A percentile compares a stretch with the other conserved stretches of the same genome.
Evolutionary conservation across 768 basidiomycete species (phyloP).

Genomic region (Udeniomyces megalosporus): DNA sequence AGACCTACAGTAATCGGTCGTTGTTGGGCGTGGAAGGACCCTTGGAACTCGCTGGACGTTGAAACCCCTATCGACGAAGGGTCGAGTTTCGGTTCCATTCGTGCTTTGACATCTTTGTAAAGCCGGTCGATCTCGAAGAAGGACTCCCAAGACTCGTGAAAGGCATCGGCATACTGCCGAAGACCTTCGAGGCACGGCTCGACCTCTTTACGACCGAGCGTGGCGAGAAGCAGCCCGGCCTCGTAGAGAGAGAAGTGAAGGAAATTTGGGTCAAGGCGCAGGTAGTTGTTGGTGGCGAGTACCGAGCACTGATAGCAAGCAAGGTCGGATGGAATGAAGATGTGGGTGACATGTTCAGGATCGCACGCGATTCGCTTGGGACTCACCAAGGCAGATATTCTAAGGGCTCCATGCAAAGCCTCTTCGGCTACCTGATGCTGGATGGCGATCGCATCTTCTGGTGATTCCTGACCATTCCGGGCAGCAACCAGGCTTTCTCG

Average conservation of each 20-base stretch:
- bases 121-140: slow-evolving; percentile 46
- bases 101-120: slow-evolving; percentile 26
- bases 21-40: too few species aligned
- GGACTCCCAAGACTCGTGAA: slow-evolving; percentile 62
- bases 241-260: slow-evolving; percentile 76
- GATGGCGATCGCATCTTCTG: slow-evolving; percentile 37
- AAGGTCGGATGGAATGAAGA: neutral
- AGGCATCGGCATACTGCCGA: slow-evolving; percentile 53
- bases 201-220: slow-evolving; percentile 67
- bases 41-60: too few species aligned
- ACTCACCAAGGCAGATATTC: slow-evolving; percentile 73
- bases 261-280: slow-evolving; percentile 45
- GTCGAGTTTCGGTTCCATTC: too few species aligned
- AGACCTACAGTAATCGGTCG: too few species aligned
- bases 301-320: slow-evolving; percentile 47
- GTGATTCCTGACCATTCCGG: slow-evolving; percentile 29
- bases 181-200: slow-evolving; percentile 67
- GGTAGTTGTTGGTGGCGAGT: slow-evolving; percentile 68
- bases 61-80: too few species aligned
- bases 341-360: neutral
- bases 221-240: slow-evolving; percentile 64
- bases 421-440: slow-evolving; percentile 53
- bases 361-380: neutral
- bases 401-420: slow-evolving; percentile 64
- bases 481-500: slow-evolving; percentile 46